Percentiles rank a stretch among this genome's conserved stretches.
phyloP scores from a whole-genome alignment of 495 filamentous ascomycete species.

The Sphaerosporella brunnea region DNA sequence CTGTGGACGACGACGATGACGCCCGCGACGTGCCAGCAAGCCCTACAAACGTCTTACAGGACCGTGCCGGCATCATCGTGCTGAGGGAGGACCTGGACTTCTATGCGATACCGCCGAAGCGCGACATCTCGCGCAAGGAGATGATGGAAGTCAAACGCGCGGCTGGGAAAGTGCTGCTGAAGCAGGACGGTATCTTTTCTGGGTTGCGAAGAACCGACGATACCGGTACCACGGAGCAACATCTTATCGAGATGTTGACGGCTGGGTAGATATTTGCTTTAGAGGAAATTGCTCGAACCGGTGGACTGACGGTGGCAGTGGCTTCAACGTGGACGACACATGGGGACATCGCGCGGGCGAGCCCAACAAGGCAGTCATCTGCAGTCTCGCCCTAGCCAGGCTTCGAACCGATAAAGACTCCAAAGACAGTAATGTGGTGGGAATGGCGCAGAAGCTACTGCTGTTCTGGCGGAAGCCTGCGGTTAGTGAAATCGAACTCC shows the following conservation, averaged over 20 bases:
- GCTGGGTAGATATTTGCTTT: slow-evolving; percentile 49
- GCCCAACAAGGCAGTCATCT: slow-evolving; percentile 95
- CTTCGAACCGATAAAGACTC: slow-evolving; percentile 70
- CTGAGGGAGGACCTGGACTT: slow-evolving; percentile 93
- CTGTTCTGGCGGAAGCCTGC: slow-evolving; percentile 98
- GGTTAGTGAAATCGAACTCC: no score
- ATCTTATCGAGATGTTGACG: slow-evolving; percentile 98
- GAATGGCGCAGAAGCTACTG: slow-evolving; percentile 96
- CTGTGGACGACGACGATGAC: slow-evolving; percentile 42
- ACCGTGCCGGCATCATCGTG: slow-evolving; percentile 93
- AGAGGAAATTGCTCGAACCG: neutral
- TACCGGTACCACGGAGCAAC: slow-evolving; percentile 88
- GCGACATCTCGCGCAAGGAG: slow-evolving; percentile 67
- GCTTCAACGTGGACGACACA: slow-evolving; percentile 83
- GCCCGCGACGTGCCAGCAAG: slow-evolving; percentile 26
- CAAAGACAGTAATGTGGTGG: slow-evolving; percentile 60
- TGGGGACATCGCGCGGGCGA: slow-evolving; percentile 95
- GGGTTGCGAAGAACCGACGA: slow-evolving; percentile 89
- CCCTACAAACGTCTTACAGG: slow-evolving; percentile 37
- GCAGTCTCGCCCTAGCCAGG: slow-evolving; percentile 80
- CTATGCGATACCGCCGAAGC: slow-evolving; percentile 80
- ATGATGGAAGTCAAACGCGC: slow-evolving; percentile 95
- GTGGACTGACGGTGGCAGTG: slow-evolving; percentile 36
- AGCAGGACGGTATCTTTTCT: slow-evolving; percentile 91
- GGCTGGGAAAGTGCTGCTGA: slow-evolving; percentile 68